Evolutionary conservation across 192 early-diverging fungal species (phyloP).

Genomic region (Lobosporangium transversale): DNA sequence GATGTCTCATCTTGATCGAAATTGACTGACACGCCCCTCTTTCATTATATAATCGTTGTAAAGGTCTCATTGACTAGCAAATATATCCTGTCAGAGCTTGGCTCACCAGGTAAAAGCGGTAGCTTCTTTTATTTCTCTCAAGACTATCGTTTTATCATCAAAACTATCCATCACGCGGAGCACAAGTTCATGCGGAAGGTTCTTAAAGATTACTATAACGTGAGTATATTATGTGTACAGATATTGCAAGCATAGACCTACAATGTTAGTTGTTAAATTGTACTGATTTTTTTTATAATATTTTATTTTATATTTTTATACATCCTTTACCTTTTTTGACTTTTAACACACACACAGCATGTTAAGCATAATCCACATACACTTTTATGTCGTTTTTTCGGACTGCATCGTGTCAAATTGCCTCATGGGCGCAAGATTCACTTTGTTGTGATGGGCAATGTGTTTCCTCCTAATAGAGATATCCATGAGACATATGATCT

Average conservation of each 20-base stretch:
- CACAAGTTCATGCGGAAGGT: conserved; percentile 94
- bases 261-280: too few relatives aligned
- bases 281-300: too few relatives aligned
- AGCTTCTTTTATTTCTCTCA: conserved; percentile 98
- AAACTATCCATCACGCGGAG: conserved; percentile 94
- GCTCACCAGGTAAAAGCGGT: conserved; percentile 96
- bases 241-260: too few relatives aligned
- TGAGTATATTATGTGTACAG: too few relatives aligned
- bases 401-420: conserved; percentile 95
- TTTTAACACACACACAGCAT: too few relatives aligned
- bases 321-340: too few relatives aligned
- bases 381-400: conserved; percentile 93
- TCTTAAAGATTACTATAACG: conserved; percentile 88
- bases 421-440: conserved; percentile 94
- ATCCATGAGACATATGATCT: conserved; percentile 97
- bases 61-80: conserved; percentile 94
- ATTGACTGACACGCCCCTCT: too few relatives aligned
- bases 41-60: too few relatives aligned
- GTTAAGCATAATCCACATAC: conserved; percentile 90
- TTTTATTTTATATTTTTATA: too few relatives aligned
- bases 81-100: conserved; percentile 95
- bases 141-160: conserved; percentile 99
- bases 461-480: conserved; percentile 96
- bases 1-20: too few relatives aligned
- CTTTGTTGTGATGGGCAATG: conserved; percentile 99